phyloP scores from a whole-genome alignment of 2,329 filamentous ascomycete species.

The Monosporascus sp. region DNA sequence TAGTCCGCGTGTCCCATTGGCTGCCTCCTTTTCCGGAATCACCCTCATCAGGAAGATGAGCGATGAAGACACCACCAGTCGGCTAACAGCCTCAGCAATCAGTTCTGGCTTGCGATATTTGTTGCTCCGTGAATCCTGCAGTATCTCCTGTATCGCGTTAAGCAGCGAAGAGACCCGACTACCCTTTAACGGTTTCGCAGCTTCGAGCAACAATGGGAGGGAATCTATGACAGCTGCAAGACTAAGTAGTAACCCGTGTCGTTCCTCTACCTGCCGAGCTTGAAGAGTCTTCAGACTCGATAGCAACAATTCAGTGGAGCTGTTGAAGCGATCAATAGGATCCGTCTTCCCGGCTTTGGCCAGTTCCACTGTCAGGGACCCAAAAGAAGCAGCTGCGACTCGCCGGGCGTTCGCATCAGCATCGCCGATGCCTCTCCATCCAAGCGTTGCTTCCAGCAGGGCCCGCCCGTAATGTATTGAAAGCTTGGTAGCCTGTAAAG shows the following conservation, averaged over 20 bases:
- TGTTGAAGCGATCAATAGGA: constrained; percentile 23
- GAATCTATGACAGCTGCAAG: constrained; percentile 53
- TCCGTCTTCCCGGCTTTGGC: constrained; percentile 18
- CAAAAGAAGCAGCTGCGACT: constrained; percentile 65
- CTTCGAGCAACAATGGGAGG: constrained; percentile 29
- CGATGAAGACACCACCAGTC: constrained; percentile 48
- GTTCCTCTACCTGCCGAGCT: constrained; percentile 59
- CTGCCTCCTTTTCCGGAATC: constrained; percentile 8
- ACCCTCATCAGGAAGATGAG: constrained; percentile 40
- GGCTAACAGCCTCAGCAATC: constrained; percentile 55
- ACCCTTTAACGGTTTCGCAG: constrained; percentile 1
- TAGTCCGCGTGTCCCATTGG: constrained; percentile 2
- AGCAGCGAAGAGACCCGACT: constrained; percentile 18
- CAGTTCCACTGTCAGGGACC: constrained; percentile 44
- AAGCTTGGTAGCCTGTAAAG: constrained; percentile 61
- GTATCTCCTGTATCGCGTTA: constrained; percentile 27
- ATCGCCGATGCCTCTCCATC: constrained; percentile 86
- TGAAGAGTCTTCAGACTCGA: constrained; percentile 41
- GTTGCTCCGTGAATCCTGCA: constrained; percentile 35
- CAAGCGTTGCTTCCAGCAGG: constrained; percentile 64
- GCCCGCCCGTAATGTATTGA: constrained; percentile 64
- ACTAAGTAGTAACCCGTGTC: constrained; percentile 60
- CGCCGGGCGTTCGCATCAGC: constrained; percentile 68
- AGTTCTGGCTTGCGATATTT: constrained; percentile 57
- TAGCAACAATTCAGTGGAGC: constrained; percentile 37